Conservation (phyloP, 345 rosid species). For the Hirschfeldia incana region DNA sequence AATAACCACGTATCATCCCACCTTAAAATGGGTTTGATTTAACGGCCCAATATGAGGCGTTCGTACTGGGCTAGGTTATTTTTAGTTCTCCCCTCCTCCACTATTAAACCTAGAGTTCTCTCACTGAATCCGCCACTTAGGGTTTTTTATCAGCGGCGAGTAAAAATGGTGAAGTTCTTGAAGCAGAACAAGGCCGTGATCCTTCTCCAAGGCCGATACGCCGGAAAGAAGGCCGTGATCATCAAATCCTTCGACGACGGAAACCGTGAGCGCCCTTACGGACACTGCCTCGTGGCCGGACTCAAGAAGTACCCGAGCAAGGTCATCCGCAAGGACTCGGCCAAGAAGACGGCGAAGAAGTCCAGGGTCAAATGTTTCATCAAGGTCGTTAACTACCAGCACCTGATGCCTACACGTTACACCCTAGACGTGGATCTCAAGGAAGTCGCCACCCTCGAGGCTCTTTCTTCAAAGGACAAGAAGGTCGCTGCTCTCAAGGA, state of each 20-base stretch:
- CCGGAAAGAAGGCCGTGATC: constrained; percentile 59
- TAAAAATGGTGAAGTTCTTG: constrained; percentile 39
- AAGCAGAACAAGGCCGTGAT: constrained; percentile 56
- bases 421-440: constrained; percentile 63
- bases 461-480: constrained; percentile 49
- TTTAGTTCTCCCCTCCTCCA: neutral
- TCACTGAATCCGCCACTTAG: neutral
- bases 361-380: too few species aligned
- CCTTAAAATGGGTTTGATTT: neutral
- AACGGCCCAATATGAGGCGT: constrained; percentile 3
- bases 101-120: constrained; percentile 20
- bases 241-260: constrained; percentile 35
- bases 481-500: constrained; percentile 55
- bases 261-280: too few species aligned
- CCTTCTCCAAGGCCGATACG: constrained; percentile 61
- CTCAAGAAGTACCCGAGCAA: too few species aligned
- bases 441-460: constrained; percentile 47
- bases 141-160: constrained; percentile 14
- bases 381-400: constrained; percentile 13
- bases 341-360: too few species aligned
- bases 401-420: constrained; percentile 64
- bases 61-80: constrained; percentile 6
- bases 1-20: neutral
- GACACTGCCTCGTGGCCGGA: too few species aligned
- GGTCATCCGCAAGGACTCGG: too few species aligned